Evolutionary conservation across 2,329 filamentous ascomycete genomes (phyloP), one percentile per base, ranked within the genome.

Genomic region (Fusarium penzigii): DNA sequence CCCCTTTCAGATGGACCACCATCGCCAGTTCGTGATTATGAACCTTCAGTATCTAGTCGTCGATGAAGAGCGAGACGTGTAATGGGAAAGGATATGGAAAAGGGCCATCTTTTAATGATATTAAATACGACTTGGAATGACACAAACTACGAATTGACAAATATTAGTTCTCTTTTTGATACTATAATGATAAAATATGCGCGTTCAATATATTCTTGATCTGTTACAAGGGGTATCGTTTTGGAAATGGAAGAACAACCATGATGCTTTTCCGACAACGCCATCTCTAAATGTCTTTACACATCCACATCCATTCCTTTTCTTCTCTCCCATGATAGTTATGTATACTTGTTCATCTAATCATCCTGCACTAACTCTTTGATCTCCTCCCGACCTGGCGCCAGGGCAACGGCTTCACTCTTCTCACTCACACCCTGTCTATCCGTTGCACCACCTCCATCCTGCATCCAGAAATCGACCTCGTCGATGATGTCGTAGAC

Each of bases 401-500:
- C 75, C 66, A 74, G 72, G 29, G 72, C 73, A 1, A 71, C 71
- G 16, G 71, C 73, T 36, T 75, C 71, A 47, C 72, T 74, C 65
- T 78, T 78, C 32, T 71, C 74, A 44, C 73, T 77, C 13, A 71
- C 72, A 12, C 67, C 77, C 10, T 74, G 74, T 42, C 74, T 71
- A 52, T 78, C 78, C 43, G 78, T 74, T 9, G 77, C 74, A 54
- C 75, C 76, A 9, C 76, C 78, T 20, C 80, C 81, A 57, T 91
- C 89, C 67, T 89, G 84, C 70, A 86, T 80, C 86, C 85, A 95
- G 74, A 90, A 94, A 74, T 96, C 92, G 44, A 96, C 89, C 73
- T 99, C 94, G 66, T 99, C 94, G 32, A 97, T 80, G 48, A 99
- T 82, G 70, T 99, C 94, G 69, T 92, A 96, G 29, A 96, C 82